Percentiles rank a stretch among this genome's conserved stretches.
phyloP scores from a whole-genome alignment of 345 rosid species.

The Passiflora organensis region DNA sequence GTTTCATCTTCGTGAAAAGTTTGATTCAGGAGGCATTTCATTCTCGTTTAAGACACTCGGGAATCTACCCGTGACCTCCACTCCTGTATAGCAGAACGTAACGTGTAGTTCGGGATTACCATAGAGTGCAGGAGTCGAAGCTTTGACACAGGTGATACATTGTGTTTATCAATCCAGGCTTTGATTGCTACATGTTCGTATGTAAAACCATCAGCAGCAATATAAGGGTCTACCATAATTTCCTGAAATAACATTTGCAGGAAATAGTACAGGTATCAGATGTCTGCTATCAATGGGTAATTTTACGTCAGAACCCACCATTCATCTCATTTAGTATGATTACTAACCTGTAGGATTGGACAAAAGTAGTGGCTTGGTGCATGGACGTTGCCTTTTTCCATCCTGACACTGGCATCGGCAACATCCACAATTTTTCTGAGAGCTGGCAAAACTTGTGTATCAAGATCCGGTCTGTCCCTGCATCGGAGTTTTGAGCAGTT shows the following conservation, averaged over 20 bases:
- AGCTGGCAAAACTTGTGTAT: conserved; percentile 63
- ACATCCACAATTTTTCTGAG: conserved; percentile 56
- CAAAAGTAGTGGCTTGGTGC: conserved; percentile 73
- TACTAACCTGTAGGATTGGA: conserved; percentile 73
- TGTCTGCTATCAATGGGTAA: not conserved
- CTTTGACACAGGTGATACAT: conserved; percentile 74
- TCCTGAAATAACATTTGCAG: conserved; percentile 42
- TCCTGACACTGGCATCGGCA: conserved; percentile 48
- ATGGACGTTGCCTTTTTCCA: conserved; percentile 30
- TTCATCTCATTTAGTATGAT: not conserved
- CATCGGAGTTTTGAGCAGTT: conserved; percentile 71
- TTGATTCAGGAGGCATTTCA: not conserved
- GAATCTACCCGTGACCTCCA: conserved; percentile 54
- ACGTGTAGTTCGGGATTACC: conserved; percentile 56
- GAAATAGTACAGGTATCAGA: not conserved
- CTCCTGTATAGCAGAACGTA: conserved; percentile 65
- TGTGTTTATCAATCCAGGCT: conserved; percentile 63
- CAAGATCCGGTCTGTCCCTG: conserved; percentile 88
- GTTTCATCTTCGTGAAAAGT: no score
- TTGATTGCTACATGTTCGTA: conserved; percentile 70
- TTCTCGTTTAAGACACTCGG: conserved; percentile 1
- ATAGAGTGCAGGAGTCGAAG: conserved; percentile 38
- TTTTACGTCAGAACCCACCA: not conserved
- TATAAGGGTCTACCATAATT: conserved; percentile 81
- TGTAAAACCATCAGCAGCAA: conserved; percentile 84